Base-by-base conservation (phyloP, 371 early-diverging fungal genomes). In the Capillidium rhysosporum region DNA sequence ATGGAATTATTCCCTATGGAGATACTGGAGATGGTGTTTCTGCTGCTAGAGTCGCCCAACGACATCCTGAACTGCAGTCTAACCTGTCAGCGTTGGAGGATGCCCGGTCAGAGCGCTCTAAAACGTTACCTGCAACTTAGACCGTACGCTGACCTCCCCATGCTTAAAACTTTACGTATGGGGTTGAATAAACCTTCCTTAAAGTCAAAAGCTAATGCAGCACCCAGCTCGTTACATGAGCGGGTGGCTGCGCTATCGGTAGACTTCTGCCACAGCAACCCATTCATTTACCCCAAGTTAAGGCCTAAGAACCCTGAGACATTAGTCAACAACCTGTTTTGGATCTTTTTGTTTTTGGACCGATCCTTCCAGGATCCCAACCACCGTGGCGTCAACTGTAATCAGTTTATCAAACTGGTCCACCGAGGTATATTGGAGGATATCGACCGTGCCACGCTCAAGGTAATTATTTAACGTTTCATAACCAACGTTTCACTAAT, bases 261-360 rank as follows among this genome's bases (percentile, higher is more conserved):
- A 7, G 47, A 47, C 14, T 47, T 18, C 26, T 47, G 29, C 23
- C 29, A 26, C 10, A 26, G 47, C 26, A 47, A 47, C 23, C 47
- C 47, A 4, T 25, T 18, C 14, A 47, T 47, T 18, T 47, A 47
- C 23, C 29, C 21, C 10, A 20, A 47, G 23, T 25, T 47, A 0
- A 18, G 7, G 9, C 47, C 47, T 10, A 26, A 47, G 21, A 43
- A 43, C 21, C 47, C 47, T 7, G 47, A 47, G 26, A 47, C 29
- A 4, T 18, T 47, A 25, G 26, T 47, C 21, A 25, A 20, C 25
- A 10, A 47, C 25, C 26, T 47, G 26, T 47, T 47, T 18, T 47
- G 47, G 47, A 47, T 47, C 24, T 47, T 47, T 47, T 47, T 47
- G 23, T 47, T 47, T 47, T 47, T 47, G 26, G 47, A 47, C 18